These are phyloP conservation scores for Scytalidium sp. DNA, from an alignment of 2,329 filamentous ascomycete genomes.

Conservation along the genomic window DNA sequence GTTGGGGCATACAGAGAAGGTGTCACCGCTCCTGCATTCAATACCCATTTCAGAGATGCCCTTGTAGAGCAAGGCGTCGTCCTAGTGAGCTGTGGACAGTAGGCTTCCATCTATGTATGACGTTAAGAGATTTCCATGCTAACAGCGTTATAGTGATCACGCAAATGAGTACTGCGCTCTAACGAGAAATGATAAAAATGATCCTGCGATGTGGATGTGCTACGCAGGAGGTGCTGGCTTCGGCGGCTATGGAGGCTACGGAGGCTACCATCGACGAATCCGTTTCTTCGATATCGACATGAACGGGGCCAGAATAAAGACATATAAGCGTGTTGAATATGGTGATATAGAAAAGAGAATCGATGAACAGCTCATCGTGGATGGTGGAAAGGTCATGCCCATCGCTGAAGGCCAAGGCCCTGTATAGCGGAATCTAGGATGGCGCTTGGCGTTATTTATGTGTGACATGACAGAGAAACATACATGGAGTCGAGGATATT, in stretches of 20 bases:
- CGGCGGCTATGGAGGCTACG: conserved; percentile 91
- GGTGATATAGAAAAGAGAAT: conserved; percentile 50
- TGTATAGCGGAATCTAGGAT: not conserved
- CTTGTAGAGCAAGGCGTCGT: conserved; percentile 81
- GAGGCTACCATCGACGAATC: conserved; percentile 77
- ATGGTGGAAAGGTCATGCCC: conserved; percentile 47
- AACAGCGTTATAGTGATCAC: conserved; percentile 63
- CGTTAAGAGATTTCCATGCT: conserved; percentile 12
- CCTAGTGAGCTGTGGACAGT: conserved; percentile 90
- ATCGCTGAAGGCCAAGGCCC: not conserved
- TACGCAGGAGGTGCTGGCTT: conserved; percentile 91
- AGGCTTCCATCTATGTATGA: conserved; percentile 35
- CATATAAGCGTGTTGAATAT: conserved; percentile 85
- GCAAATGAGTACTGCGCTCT: conserved; percentile 95
- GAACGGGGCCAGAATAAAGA: conserved; percentile 82
- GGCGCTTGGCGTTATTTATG: not conserved
- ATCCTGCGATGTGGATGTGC: conserved; percentile 93
- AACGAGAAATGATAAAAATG: conserved; percentile 32
- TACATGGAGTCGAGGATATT: not conserved
- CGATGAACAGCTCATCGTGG: conserved; percentile 65
- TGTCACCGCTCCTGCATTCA: conserved; percentile 84
- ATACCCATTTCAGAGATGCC: conserved; percentile 89
- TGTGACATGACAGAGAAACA: not conserved
- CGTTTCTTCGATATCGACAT: conserved; percentile 92
- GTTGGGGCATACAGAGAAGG: conserved; percentile 77